phyloP scores from a whole-genome alignment of 805 yeast genomes.

The Cyberlindnera lachancei region DNA sequence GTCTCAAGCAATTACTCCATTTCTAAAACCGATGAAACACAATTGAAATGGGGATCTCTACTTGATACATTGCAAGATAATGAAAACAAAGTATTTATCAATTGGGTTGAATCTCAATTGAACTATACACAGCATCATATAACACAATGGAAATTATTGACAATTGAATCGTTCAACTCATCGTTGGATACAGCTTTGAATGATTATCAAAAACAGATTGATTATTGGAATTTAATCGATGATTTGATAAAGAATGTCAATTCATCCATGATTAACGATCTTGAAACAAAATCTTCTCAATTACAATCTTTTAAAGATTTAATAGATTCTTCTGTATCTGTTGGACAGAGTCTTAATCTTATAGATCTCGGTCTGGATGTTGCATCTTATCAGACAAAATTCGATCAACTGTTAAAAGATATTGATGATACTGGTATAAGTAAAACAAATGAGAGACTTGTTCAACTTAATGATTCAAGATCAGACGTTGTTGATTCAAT shows the following conservation, averaged over 20 bases:
- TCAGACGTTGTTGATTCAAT: conserved; percentile 1
- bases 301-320: conserved; percentile 1
- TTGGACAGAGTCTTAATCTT: conserved; percentile 4
- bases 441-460: not conserved
- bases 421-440: not conserved
- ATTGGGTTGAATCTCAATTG: not conserved
- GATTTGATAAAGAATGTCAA: conserved; percentile 1
- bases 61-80: not conserved
- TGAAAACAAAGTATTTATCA: not conserved
- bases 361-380: conserved; percentile 2
- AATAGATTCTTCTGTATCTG: conserved; percentile 3
- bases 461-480: not conserved
- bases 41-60: not conserved
- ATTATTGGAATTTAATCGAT: not conserved
- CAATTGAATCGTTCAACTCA: not conserved
- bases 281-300: not conserved
- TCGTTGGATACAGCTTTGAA: conserved; percentile 2
- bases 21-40: not conserved
- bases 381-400: not conserved
- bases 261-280: conserved; percentile 1
- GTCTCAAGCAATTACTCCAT: not conserved
- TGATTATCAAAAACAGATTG: not conserved
- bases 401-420: not conserved
- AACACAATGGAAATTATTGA: conserved; percentile 2
- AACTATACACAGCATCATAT: not conserved